Base-by-base conservation (phyloP, 257 asterid genomes). In the Penstemon davidsonii region DNA sequence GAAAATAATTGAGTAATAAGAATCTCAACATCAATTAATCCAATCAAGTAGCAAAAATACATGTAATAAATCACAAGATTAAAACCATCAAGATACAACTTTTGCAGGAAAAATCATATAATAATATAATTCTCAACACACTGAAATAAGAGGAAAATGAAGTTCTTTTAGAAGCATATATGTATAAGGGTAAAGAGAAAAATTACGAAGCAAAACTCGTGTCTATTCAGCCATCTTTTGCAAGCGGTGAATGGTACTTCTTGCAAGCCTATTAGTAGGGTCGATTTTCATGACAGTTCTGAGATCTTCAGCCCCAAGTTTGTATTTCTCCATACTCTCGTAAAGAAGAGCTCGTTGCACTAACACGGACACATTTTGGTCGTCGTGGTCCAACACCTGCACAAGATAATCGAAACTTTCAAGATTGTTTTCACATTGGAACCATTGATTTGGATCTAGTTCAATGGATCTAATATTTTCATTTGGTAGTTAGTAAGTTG, bases 301-400 rank as follows among this genome's bases (percentile, higher is more conserved):
- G 19, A 92, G 93, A 78, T 92, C 98, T 79, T 92, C 98, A 0
- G 98, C 98, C 58, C 97, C 98, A 43, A 88, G 96, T 85, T 88
- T 88, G 85, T 92, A 92, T 79, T 90, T 92, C 85, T 90, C 98
- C 97, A 92, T 92, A 81, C 96, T 92, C 78, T 92, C 97, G 3
- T 92, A 90, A 63, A 92, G 84, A 52, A 92, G 96, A 62, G 98
- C 97, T 52, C 98, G 95, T 75, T 92, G 98, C 19, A 92, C 98
- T 8, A 92, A 82, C 64, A 85, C 87, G 0, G 85, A 66, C 8
- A 90, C 93, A 15, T 86, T 88, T 11, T 68, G 78, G 41, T 62
- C 79, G 63, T 92, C 93, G 5, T 75, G 80, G 13, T 79, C 96
- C 18, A 92, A 89, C 39, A 87, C 92, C 97, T 92, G 82, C 83